Base-by-base conservation (phyloP, 805 yeast genomes). In the Zygosaccharomyces bailii region DNA sequence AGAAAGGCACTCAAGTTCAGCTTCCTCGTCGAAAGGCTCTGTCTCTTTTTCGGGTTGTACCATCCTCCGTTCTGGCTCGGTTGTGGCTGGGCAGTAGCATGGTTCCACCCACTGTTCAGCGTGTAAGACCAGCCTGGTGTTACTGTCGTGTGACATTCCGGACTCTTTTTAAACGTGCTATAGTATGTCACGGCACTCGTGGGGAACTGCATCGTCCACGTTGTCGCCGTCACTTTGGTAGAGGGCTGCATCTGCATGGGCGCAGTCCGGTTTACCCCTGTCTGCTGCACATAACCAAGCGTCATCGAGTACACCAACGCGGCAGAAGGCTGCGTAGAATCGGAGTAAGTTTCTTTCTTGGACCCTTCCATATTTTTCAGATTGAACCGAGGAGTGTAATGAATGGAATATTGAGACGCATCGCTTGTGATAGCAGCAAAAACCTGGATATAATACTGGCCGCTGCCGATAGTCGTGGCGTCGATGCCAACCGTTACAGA, bases 181-280 rank as follows among this genome's bases (percentile, higher is more conserved):
- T 72, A 88, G 55, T 76, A 77, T 0, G 86, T 75, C 43, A 77
- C 85, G 0, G 85, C 71, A 43, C 87, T 78, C 0, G 95, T 77
- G 13, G 91, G 80, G 61, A 66, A 82, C 52, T 79, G 71, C 53
- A 81, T 74, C 8, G 83, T 61, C 82, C 90, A 84, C 2, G 82
- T 66, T 7, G 83, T 73, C 30, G 71, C 77, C 0, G 96, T 85
- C 19, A 88, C 77, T 7, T 67, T 68, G 1, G 84, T 58, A 3
- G 83, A 86, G 4, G 99, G 97, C 66, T 88, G 96, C 47, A 72
- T 62, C 68, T 90, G 97, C 96, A 89, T 87, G 42, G 97, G 96
- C 1, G 98, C 97, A 64, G 68, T 86, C 55, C 90, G 76, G 7
- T 86, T 78, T 16, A 54, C 65, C 23, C 96, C 96, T 0, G 93